Conservation (phyloP, 2,329 filamentous ascomycete genomes). For the Epichloe uncinata region DNA sequence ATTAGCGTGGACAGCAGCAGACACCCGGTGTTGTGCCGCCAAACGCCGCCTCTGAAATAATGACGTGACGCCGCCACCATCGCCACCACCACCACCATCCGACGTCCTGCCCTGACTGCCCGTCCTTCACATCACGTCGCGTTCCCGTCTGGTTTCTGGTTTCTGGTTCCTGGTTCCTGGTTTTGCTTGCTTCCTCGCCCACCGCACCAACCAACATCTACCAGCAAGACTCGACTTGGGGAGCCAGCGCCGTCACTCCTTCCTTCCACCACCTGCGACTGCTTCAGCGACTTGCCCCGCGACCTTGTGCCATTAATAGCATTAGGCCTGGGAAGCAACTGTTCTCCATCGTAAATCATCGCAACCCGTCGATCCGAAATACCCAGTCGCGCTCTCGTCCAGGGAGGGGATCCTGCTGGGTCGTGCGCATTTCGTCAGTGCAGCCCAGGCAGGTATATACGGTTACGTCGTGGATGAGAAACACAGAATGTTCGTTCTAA, state of each 20-base stretch:
- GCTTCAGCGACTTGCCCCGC: too few species aligned
- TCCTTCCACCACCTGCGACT: too few species aligned
- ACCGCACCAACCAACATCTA: not conserved
- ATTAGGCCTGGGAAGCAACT: not conserved
- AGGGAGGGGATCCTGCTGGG: not conserved
- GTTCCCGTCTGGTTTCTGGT: not conserved
- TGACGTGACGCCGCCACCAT: not conserved
- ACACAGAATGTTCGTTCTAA: slow-evolving; percentile 28
- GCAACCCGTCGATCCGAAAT: not conserved
- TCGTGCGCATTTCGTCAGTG: not conserved
- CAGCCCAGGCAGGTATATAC: not conserved
- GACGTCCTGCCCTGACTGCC: not conserved
- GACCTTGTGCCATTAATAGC: not conserved
- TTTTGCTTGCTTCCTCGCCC: not conserved
- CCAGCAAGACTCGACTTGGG: not conserved
- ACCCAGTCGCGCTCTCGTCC: not conserved
- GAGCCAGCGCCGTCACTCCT: not conserved
- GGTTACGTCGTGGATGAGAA: not conserved
- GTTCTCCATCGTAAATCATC: too few species aligned
- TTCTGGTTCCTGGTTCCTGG: too few species aligned
- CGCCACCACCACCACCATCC: too few species aligned
- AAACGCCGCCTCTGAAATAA: too few species aligned
- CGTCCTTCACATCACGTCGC: slow-evolving; percentile 4
- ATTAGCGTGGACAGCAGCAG: too few species aligned
- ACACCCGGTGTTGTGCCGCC: too few species aligned